Conservation (phyloP, 75 land plant genomes). For the Sequoiadendron giganteum region DNA sequence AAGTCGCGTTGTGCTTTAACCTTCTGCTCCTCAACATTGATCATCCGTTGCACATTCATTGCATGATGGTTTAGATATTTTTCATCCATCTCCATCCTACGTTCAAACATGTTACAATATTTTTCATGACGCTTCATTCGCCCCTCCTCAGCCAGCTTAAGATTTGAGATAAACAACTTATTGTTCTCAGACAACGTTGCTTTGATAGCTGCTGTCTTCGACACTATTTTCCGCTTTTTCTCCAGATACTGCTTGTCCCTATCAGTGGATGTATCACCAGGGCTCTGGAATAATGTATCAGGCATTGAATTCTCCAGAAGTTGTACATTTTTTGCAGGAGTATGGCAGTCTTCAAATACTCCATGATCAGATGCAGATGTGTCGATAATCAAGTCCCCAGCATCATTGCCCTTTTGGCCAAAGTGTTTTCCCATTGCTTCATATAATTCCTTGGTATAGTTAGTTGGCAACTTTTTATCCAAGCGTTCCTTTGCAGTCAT, state of each 20-base stretch:
- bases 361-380: constrained; percentile 15
- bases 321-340: constrained; percentile 7
- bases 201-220: constrained; percentile 8
- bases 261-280: constrained; percentile 13
- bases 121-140: constrained; percentile 11
- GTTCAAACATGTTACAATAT: constrained; percentile 11
- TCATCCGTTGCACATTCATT: constrained; percentile 17
- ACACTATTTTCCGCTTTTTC: constrained; percentile 9
- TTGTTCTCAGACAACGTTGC: constrained; percentile 12
- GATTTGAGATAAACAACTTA: constrained; percentile 9
- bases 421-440: constrained; percentile 13
- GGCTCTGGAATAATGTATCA: constrained; percentile 1
- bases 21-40: constrained; percentile 16
- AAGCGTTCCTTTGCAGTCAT: constrained; percentile 13
- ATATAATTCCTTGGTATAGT: constrained; percentile 7
- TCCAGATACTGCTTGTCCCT: constrained; percentile 6
- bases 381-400: constrained; percentile 11
- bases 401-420: constrained; percentile 12
- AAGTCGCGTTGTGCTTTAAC: constrained; percentile 14
- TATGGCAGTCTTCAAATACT: constrained; percentile 12
- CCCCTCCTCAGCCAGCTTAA: constrained; percentile 14
- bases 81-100: constrained; percentile 18
- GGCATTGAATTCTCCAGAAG: constrained; percentile 4
- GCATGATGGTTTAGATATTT: constrained; percentile 17
- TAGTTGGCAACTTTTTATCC: constrained; percentile 12